Evolutionary conservation across 208 protist species (phyloP).

Genomic region (Trypanosoma boissoni): DNA sequence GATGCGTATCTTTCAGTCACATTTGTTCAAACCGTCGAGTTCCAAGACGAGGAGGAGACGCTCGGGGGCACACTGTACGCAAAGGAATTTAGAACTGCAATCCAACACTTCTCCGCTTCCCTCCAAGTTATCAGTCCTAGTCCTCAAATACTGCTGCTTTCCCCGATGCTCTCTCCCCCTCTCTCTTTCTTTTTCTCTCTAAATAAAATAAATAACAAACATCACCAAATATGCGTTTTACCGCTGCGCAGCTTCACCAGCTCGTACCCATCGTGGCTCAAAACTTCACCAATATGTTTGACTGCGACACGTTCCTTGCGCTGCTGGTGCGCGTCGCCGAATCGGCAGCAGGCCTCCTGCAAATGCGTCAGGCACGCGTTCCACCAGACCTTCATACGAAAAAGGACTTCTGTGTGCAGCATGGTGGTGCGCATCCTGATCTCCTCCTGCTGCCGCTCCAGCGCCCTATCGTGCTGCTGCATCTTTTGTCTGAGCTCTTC

Average conservation of each 20-base stretch:
- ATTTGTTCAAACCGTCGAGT: no score
- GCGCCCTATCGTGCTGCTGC: slow-evolving; percentile 44
- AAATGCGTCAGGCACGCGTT: slow-evolving; percentile 73
- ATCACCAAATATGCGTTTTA: slow-evolving; percentile 23
- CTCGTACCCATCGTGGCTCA: slow-evolving; percentile 60
- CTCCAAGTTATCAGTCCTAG: no score
- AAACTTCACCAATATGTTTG: slow-evolving; percentile 42
- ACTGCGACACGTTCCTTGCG: slow-evolving; percentile 38
- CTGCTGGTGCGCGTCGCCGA: slow-evolving; percentile 31
- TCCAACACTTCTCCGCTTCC: no score
- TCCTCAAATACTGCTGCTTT: no score
- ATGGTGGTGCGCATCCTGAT: slow-evolving; percentile 38
- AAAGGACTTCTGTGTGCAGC: slow-evolving; percentile 73
- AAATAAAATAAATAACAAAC: neutral
- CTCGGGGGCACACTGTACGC: no score
- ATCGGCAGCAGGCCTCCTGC: slow-evolving; percentile 45
- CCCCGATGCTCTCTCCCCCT: neutral
- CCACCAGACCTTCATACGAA: slow-evolving; percentile 83
- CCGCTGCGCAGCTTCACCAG: slow-evolving; percentile 46
- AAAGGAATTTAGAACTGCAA: no score
- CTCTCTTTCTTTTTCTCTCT: neutral
- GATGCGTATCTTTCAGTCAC: no score
- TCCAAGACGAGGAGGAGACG: no score
- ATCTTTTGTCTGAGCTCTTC: slow-evolving; percentile 71
- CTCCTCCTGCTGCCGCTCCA: slow-evolving; percentile 40